Evolutionary conservation across 2,329 filamentous ascomycete genomes (phyloP).

Genomic region (Penicillium polonicum): DNA sequence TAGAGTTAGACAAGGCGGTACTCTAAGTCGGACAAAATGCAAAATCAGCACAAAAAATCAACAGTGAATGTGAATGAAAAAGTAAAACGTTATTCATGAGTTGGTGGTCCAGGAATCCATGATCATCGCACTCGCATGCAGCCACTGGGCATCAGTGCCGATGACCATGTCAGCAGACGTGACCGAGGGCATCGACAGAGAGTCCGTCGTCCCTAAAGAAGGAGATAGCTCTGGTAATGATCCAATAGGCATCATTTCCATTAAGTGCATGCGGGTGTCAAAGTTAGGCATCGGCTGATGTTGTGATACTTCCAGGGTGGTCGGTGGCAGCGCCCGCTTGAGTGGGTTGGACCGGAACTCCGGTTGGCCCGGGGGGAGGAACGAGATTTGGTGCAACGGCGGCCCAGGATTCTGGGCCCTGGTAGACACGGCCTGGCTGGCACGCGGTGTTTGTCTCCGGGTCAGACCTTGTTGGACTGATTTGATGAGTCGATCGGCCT

Average conservation of each 20-base stretch:
- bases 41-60: neutral
- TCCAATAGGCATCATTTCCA: neutral
- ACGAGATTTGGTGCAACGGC: too few relatives aligned
- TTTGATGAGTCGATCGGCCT: neutral
- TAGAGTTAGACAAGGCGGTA: neutral
- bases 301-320: neutral
- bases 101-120: neutral
- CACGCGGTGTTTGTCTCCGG: neutral
- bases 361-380: neutral
- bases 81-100: neutral
- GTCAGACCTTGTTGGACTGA: neutral
- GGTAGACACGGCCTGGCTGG: neutral
- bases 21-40: neutral
- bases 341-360: neutral
- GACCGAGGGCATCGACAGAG: neutral
- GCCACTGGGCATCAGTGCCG: neutral
- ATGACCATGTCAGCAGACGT: neutral
- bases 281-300: neutral
- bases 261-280: neutral
- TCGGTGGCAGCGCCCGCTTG: neutral
- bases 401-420: neutral
- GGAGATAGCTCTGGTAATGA: neutral
- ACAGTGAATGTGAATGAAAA: neutral
- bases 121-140: neutral
- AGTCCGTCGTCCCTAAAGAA: neutral